Evolutionary conservation across 139 green algal genomes (phyloP), one percentile per base, ranked within the genome.

Genomic region (Closterium sp.): DNA sequence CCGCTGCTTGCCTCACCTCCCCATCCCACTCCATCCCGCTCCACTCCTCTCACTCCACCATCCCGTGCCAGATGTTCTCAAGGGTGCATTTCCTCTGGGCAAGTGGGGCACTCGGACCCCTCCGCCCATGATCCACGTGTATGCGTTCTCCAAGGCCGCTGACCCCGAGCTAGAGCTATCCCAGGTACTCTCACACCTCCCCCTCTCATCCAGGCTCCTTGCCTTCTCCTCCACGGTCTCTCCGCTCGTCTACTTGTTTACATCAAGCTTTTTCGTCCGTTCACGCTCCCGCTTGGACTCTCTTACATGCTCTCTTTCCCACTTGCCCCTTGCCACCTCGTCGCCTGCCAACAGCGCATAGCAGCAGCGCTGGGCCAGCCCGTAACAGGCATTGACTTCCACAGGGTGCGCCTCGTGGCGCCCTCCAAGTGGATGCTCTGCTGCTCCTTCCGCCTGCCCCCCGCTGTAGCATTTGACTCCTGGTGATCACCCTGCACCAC

Each of bases 141-240:
- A 90, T 50, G 87, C 84, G 3, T 87, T 87, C 88, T 86, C 88
- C 88, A 90, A 90, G 88, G 38, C 88, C 86, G 88, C 88, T 86
- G 88, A 90, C 45, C 88, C 88, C 9, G 88, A 90, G 30, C n/a
- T 30, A 90, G 88, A 90, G 10, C 38, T 90, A 17, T 62, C 38
- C 7, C 42, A 90, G 88, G 88, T 90, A 24, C n/a, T 21, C n/a
- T 73, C 10, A 9, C 50, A 22, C 50, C 50, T 6, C 50, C 50
- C 50, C 4, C 50, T 11, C 50, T 73, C 50, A 21, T 17, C 13
- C 42, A 7, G 42, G 5, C 42, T 7, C 5, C 50, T 22, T 73
- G 50, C 50, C 50, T 1, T 73, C 24, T 73, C 50, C 50, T 73
- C 50, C 50, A 73, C 50, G n/a, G n/a, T 62, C 42, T 62, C 42